phyloP scores from a whole-genome alignment of 768 basidiomycete species.

The Hebeloma cylindrosporum region DNA sequence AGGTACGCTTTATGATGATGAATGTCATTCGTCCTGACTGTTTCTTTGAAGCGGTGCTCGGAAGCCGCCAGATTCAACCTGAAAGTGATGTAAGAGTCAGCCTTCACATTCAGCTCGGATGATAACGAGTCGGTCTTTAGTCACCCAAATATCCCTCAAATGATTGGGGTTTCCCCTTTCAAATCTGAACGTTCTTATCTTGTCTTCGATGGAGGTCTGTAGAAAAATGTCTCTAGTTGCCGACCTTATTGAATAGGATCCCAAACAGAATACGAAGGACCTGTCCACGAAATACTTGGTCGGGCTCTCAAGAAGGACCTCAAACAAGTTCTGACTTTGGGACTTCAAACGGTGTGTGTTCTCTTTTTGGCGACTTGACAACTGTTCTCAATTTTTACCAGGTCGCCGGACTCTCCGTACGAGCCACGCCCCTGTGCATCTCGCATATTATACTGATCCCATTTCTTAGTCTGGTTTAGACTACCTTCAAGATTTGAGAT shows the following conservation, averaged over 20 bases:
- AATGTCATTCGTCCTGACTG: neutral
- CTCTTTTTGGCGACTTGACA: neutral
- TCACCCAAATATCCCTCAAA: constrained; percentile 8
- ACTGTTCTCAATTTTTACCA: neutral
- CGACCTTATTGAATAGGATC: neutral
- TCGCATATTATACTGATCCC: neutral
- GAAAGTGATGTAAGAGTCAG: constrained; percentile 1
- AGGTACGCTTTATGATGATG: neutral
- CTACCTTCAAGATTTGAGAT: constrained; percentile 6
- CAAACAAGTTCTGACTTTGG: constrained; percentile 6
- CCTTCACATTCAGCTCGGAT: neutral
- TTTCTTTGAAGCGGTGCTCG: neutral
- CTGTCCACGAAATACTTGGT: neutral
- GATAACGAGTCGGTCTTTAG: neutral
- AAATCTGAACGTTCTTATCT: constrained; percentile 5
- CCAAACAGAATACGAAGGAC: neutral
- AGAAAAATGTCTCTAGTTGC: neutral
- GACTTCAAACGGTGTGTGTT: constrained; percentile 4
- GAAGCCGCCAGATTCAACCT: constrained; percentile 6
- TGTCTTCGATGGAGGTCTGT: constrained; percentile 8
- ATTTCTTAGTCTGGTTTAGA: constrained; percentile 8
- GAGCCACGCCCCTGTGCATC: neutral
- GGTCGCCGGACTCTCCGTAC: constrained; percentile 10
- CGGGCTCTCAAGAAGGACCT: constrained; percentile 1
- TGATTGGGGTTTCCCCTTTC: constrained; percentile 4